Conservation (phyloP, 495 filamentous ascomycete species). For the Penicillium parvum region DNA sequence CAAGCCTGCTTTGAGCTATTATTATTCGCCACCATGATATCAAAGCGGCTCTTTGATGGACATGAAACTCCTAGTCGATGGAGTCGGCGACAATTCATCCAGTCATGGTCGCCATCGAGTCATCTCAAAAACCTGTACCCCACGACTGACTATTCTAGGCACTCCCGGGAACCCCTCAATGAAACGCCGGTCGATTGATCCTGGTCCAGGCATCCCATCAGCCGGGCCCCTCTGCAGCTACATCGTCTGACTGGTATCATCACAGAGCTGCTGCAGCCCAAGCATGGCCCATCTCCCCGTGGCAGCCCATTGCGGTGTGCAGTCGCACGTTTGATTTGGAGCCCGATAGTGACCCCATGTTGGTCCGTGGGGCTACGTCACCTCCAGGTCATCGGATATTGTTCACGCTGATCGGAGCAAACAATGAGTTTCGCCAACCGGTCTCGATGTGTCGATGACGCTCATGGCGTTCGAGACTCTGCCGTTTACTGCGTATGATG, state of each 20-base stretch:
- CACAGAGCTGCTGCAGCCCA: neutral
- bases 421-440: neutral
- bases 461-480: neutral
- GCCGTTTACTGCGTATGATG: neutral
- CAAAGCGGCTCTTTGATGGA: conserved; percentile 17
- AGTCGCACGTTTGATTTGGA: neutral
- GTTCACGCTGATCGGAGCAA: neutral
- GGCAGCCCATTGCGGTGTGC: conserved; percentile 7
- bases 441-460: conserved; percentile 1
- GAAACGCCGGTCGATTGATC: conserved; percentile 13
- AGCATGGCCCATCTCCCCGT: too few species aligned
- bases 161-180: neutral
- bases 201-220: neutral
- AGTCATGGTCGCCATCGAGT: conserved; percentile 11
- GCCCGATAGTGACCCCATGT: conserved; percentile 7
- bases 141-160: conserved; percentile 20
- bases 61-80: conserved; percentile 21
- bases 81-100: conserved; percentile 8
- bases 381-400: neutral
- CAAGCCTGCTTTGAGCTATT: too few species aligned
- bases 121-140: conserved; percentile 15
- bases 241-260: neutral
- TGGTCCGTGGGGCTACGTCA: conserved; percentile 24
- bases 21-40: conserved; percentile 21
- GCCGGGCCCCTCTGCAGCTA: conserved; percentile 1